Evolutionary conservation across 192 early-diverging fungal genomes (phyloP), one percentile per base, ranked within the genome.

Genomic region (Rhizophagus sp.): DNA sequence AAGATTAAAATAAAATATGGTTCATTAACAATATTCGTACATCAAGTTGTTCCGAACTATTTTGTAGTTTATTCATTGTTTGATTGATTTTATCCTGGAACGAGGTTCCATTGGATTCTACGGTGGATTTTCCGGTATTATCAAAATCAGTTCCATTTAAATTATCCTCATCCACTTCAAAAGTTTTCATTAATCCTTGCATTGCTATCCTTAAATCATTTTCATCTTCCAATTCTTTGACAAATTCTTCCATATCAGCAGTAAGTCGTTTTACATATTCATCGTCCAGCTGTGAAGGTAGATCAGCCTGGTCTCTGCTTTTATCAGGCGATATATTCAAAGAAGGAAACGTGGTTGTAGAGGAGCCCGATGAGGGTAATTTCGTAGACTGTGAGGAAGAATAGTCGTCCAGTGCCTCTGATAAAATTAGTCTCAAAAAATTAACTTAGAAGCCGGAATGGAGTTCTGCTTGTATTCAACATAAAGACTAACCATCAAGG

Each of bases 51-150:
- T 94, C 91, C 3, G 94, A 93, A 76, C 95, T 96, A 77, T 92
- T 91, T 80, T 94, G 93, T 15, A 99, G 83, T 75, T 97, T 96
- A 79, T 90, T 90, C 90, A 99, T 92, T 15, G 97, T 99, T 63
- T 95, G 89, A 63, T 91, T 90, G 78, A 99, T 96, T 52, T 89
- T 92, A 78, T 95, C 93, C 81, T 98, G 95, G 89, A 99, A 99
- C 64, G 90, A 88, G 25, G 79, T 71, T 79, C 73, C 84, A 61
- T 65, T 62, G 76, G 69, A 8, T 73, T 61, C 10, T 65, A 27
- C 65, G 15, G 47, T 39, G 12, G 27, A 70, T n/a, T 6, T 47
- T 19, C 22, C 39, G 24, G 36, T 52, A 67, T 62, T 33, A 17
- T 71, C 70, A 75, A 24, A 62, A 61, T 57, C n/a, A 34, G 27